Evolutionary conservation across 2,329 filamentous ascomycete genomes (phyloP).

Genomic region (Thelonectria rubi): DNA sequence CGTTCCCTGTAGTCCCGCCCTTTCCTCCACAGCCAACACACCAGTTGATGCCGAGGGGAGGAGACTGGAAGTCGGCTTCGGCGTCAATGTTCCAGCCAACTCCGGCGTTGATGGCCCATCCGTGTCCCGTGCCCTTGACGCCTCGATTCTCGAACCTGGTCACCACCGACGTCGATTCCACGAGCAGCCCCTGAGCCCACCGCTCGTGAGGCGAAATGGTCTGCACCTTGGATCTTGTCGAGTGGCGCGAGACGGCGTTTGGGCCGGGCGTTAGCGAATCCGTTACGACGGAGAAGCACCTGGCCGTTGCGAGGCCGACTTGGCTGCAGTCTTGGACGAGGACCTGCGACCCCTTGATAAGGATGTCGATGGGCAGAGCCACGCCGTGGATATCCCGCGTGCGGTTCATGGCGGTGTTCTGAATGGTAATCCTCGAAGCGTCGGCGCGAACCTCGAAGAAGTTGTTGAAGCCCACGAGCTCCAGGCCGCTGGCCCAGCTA

Average conservation of each 20-base stretch:
- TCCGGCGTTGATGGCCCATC: constrained; percentile 37
- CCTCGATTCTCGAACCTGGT: constrained; percentile 26
- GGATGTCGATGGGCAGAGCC: constrained; percentile 31
- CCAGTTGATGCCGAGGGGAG: constrained; percentile 37
- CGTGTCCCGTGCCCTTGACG: constrained; percentile 29
- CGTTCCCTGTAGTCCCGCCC: constrained; percentile 11
- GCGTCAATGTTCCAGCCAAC: constrained; percentile 35
- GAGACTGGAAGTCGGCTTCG: constrained; percentile 21
- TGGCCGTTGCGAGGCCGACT: constrained; percentile 15
- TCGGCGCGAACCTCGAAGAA: constrained; percentile 29
- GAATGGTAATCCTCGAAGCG: constrained; percentile 31
- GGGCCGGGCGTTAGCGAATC: constrained; percentile 29
- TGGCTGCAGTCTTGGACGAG: constrained; percentile 34
- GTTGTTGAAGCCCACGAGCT: constrained; percentile 33
- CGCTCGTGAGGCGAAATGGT: constrained; percentile 36
- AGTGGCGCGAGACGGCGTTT: constrained; percentile 33
- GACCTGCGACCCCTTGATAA: constrained; percentile 31
- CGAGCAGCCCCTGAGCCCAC: constrained; percentile 36
- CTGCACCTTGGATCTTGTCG: constrained; percentile 24
- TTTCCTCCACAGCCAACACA: constrained; percentile 29
- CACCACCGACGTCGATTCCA: constrained; percentile 25
- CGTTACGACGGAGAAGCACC: constrained; percentile 31
- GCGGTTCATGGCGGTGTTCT: constrained; percentile 26
- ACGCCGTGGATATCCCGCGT: constrained; percentile 22
- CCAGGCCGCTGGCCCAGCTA: constrained; percentile 30